Conservation (phyloP, 1,284 basidiomycete species). For the Cryptococcus hybrid region DNA sequence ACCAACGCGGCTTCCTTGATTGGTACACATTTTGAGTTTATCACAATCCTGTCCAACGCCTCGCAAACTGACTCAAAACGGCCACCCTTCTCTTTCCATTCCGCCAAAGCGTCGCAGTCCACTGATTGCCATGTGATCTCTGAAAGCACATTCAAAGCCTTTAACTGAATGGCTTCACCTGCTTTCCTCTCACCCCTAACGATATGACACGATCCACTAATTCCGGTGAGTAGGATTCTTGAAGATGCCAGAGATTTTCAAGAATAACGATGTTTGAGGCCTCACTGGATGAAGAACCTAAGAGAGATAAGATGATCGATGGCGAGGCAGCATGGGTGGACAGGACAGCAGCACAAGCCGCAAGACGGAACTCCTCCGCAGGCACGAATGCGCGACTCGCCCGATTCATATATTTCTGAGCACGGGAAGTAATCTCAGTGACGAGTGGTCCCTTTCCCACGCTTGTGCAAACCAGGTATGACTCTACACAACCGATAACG, state of each 20-base stretch:
- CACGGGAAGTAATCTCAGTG: background rate
- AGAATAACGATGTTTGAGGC: constrained; percentile 6
- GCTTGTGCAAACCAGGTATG: constrained; percentile 7
- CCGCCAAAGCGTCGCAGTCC: background rate
- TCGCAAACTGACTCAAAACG: background rate
- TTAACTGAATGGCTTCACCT: constrained; percentile 5
- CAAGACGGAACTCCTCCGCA: constrained; percentile 8
- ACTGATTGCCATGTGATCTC: constrained; percentile 7
- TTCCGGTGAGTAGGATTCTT: background rate
- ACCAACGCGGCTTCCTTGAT: constrained; percentile 39
- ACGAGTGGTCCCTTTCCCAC: background rate
- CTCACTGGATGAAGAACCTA: constrained; percentile 6
- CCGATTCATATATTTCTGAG: background rate
- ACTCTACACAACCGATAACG: constrained; percentile 16
- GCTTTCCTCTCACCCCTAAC: constrained; percentile 3
- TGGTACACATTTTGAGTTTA: constrained; percentile 24
- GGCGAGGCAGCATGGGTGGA: constrained; percentile 6
- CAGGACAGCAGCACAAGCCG: constrained; percentile 5
- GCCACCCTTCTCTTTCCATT: background rate
- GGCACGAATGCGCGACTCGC: background rate
- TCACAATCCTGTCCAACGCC: background rate
- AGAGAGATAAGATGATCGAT: background rate
- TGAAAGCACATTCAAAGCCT: constrained; percentile 13
- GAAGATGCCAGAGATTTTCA: constrained; percentile 3
- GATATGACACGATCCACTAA: constrained; percentile 5